Evolutionary conservation across 441 rosid genomes (phyloP), one percentile per base, ranked within the genome.

Genomic region (Syzygium malaccense): DNA sequence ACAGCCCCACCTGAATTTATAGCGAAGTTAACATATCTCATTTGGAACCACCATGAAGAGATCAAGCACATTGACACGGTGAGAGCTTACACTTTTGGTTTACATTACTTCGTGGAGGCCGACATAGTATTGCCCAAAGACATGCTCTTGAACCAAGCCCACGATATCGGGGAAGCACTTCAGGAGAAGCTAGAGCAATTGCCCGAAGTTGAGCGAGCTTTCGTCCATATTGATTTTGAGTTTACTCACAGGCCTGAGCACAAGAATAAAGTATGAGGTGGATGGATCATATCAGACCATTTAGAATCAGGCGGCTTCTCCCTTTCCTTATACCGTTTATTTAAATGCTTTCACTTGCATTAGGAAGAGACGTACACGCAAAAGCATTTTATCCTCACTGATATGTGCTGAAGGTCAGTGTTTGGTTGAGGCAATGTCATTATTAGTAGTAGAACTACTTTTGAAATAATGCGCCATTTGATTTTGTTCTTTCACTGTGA

Each of bases 171-270:
- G 3, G 97, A 96, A 91, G 87, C 95, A 28, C 97, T 96, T 86
- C 96, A 96, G 53, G 96, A 94, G 90, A 96, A 96, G 94, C 93
- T 96, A 6, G 96, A 95, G 88, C 92, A 91, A 68, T 95, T 96
- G 83, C 92, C 95, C 37, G 94, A 96, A 75, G 96, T 95, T 37
- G 98, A 96, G 86, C 93, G 98, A n/a, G 97, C 97, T 85, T 96
- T 96, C 78, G 97, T 96, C 78, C 96, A 94, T 85, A 91, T 93
- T 9, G 96, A 93, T 89, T 92, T 93, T 85, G 95, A 93, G 91
- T 91, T 88, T 55, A 88, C 93, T 41, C 95, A 94, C 30, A 58
- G 89, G 37, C 95, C 94, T 41, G 95, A 94, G 56, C 97, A 95
- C 88, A 93, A 92, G 68, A 58, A 86, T 86, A 91, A 87, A 86